Evolutionary conservation across 2,329 filamentous ascomycete species (phyloP), one percentile per base, ranked within the genome.

Genomic region (Rhinocladiella mackenziei): DNA sequence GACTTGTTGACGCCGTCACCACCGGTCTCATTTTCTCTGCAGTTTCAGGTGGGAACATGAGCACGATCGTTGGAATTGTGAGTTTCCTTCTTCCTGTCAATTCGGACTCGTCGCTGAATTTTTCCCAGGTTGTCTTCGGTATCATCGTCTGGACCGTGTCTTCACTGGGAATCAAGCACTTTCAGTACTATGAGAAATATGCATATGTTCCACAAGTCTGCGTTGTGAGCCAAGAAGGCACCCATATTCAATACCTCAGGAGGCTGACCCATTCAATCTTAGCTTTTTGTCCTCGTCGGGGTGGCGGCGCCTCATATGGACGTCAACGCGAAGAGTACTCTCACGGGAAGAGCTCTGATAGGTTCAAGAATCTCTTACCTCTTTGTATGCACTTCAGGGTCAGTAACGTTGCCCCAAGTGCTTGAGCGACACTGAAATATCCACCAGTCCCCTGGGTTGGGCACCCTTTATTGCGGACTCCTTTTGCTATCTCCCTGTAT

Each of bases 401-500:
- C n/a, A n/a, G n/a, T n/a, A n/a, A n/a, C n/a, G n/a, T n/a, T n/a
- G n/a, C n/a, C n/a, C n/a, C n/a, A n/a, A n/a, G n/a, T n/a, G n/a
- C n/a, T n/a, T n/a, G n/a, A n/a, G n/a, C n/a, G n/a, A n/a, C n/a
- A n/a, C n/a, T n/a, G n/a, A n/a, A n/a, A n/a, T n/a, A n/a, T n/a
- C n/a, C n/a, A n/a, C n/a, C 17, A 38, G 28, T 15, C 18, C 43
- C 35, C 18, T 53, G 28, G 36, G 43, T 23, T 42, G 42, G 42
- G 32, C 33, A 19, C 13, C 39, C 29, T 15, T 32, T 33, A 38
- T 32, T 5, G 31, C 17, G 18, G 50, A 53, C 30, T 53, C 43
- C 58, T 82, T 83, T 54, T 79, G 83, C 42, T 86, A 83, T 62
- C 82, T 78, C 57, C 74, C 77, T 0, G 68, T 74, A 48, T 61